Conservation (phyloP, 176 grass and related monocot genomes). For the Ensete glaucum region DNA sequence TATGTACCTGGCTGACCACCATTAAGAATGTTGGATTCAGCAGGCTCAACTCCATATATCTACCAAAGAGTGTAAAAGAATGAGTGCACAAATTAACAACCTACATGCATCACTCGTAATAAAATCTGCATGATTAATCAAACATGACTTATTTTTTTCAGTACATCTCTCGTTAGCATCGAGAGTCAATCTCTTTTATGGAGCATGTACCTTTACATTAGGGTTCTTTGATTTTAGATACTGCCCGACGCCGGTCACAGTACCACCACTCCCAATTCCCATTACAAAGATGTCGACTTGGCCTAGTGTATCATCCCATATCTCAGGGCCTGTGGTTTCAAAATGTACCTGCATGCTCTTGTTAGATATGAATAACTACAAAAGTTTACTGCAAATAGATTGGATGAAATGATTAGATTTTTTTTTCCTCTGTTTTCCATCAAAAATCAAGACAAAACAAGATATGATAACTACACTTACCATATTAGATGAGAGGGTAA, state of each 20-base stretch:
- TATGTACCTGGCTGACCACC: conserved; percentile 43
- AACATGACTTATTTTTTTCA: not conserved
- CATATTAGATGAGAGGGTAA: too few relatives aligned
- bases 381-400: not conserved
- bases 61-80: conserved; percentile 12
- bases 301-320: conserved; percentile 76
- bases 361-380: not conserved
- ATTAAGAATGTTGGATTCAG: conserved; percentile 45
- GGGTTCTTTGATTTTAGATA: conserved; percentile 50
- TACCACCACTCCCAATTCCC: conserved; percentile 66
- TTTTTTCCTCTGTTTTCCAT: not conserved
- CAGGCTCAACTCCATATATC: conserved; percentile 57
- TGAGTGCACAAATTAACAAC: not conserved
- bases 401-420: not conserved
- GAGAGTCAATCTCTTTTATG: too few relatives aligned
- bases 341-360: conserved; percentile 39
- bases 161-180: too few relatives aligned
- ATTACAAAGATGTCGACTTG: conserved; percentile 89
- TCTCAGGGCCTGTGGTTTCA: conserved; percentile 85
- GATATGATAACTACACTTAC: too few relatives aligned
- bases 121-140: not conserved
- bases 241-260: conserved; percentile 41
- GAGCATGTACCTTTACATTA: conserved; percentile 30
- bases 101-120: not conserved
- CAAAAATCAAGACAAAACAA: not conserved